Evolutionary conservation across 306 rosid species (phyloP), one percentile per base, ranked within the genome.

Genomic region (Trifolium subterraneum): DNA sequence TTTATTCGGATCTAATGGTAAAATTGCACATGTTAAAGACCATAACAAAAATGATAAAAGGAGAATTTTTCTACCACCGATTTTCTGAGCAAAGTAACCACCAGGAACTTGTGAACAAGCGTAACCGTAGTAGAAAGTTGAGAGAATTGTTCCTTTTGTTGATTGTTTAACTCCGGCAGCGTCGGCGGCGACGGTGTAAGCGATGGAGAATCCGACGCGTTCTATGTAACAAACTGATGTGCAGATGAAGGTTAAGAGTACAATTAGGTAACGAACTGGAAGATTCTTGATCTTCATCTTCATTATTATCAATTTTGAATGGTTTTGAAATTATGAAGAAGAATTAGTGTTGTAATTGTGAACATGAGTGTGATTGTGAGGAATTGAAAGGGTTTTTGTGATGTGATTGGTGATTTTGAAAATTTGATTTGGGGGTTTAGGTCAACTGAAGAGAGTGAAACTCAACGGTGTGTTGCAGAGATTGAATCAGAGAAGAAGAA

Each of bases 51-150:
- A 94, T 0, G 99, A 92, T 38, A 94, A 82, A 64, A 94, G 90
- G 6, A 94, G 96, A 58, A 94, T 88, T 80, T 85, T 88, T 41
- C 93, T 84, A 7, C 99, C 98, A 4, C 99, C 98, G 12, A 92
- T 83, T 78, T 71, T 94, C 77, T 94, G 99, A 38, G 99, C 96
- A 0, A 92, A 96, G 88, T 91, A 94, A 42, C 99, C 99, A 4
- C 99, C 99, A 3, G 99, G 99, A 20, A 94, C 93, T 81, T 94
- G 99, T 2, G 99, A 94, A 77, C 93, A 87, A 3, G 99, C 99
- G 81, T 94, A 94, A 10, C 99, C 99, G 82, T 86, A 94, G 58
- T 94, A 94, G 71, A 94, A 94, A 2, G 93, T 85, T n/a, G 99
- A 92, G 47, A 94, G 92, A 36, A 94, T 90, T 1, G 91, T 59